Evolutionary conservation across 2,329 filamentous ascomycete species (phyloP), one percentile per base, ranked within the genome.

Genomic region (Exophiala calicioides): DNA sequence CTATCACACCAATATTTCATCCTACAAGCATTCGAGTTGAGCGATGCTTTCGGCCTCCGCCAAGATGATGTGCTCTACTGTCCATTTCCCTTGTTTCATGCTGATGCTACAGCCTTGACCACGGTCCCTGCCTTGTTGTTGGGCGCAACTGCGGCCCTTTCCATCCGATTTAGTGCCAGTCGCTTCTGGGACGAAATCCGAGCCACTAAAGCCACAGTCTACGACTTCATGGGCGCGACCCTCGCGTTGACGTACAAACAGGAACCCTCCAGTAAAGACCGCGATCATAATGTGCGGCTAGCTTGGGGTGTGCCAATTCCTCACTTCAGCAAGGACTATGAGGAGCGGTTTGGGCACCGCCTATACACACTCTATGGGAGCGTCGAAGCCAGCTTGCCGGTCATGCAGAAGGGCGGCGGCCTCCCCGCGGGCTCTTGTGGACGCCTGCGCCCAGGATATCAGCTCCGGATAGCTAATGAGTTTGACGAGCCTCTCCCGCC

Each of bases 221-320:
- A 45, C 23, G 47, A 50, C 31, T 50, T 50, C 24, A 50, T 50
- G 47, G 47, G 47, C n/a, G 47, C 47, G 5, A 50, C 47, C 5
- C 30, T 50, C 9, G 47, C 47, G 6, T 24, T 45, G 47, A 41
- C 30, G 5, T 45, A 50, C 35, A 50, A 50, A 18, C 47, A 50
- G 30, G 29, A 29, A 24, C 47, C 47, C n/a, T 26, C 26, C 13
- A 5, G 7, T 8, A 13, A 23, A 15, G 47, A 50, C 20, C 33
- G 41, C 7, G 36, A 50, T 12, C 47, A 50, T 26, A 39, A 33
- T 10, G 41, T 50, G 6, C 26, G 47, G 26, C 29, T 50, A 9
- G 47, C 47, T 12, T 50, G 47, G 47, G 41, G 47, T 13, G 47
- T 50, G 15, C 47, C 47, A 16, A 45, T 50, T 15, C 47, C 47